Base-by-base conservation (phyloP, 108 stramenopile species). In the Pseudonitzschia multistriata region DNA sequence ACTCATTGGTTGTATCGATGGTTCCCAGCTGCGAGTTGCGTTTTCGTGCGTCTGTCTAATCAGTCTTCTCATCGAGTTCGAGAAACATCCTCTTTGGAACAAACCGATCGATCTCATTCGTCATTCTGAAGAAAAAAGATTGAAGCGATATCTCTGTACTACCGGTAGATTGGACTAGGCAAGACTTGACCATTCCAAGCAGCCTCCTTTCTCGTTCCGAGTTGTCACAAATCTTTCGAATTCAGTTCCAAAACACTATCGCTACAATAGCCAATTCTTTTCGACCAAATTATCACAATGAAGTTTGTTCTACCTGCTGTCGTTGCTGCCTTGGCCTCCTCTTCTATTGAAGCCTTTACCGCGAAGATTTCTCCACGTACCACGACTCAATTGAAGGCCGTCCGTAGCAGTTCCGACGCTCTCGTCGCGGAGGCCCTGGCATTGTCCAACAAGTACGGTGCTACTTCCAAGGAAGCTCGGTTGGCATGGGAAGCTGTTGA, bases 401-500 rank as follows among this genome's bases (percentile, higher is more conserved):
- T 24, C 50, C 22, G 22, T 3, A 24, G 15, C 21, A 25, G 50
- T 25, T 52, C 25, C 15, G 50, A 80, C 29, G 55, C 36, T 7
- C 77, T 82, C 65, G 79, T 93, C 65, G 66, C 86, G 65, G 88
- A 79, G 14, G 92, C 92, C 59, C 59, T 87, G 49, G 85, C 57
- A n/a, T 78, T 81, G 10, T 80, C 80, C 66, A 87, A 88, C 53
- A 78, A 80, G 59, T 85, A 68, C 59, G 89, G 92, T 49, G 59
- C 82, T 0, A 68, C 76, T 14, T 86, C 83, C 14, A 49, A 61
- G 13, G 88, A 93, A 67, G 92, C 92, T 21, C 72, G 78, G 49
- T 66, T 90, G 48, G 85, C 86, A n/a, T 93, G 92, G 92, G 92
- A 93, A 37, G 73, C 74, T 30, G 89, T 93, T 15, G 92, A 93